A percentile compares a stretch with the other conserved stretches of the same genome.
phyloP scores from a whole-genome alignment of 768 basidiomycete species.

The Mycena vitilis region DNA sequence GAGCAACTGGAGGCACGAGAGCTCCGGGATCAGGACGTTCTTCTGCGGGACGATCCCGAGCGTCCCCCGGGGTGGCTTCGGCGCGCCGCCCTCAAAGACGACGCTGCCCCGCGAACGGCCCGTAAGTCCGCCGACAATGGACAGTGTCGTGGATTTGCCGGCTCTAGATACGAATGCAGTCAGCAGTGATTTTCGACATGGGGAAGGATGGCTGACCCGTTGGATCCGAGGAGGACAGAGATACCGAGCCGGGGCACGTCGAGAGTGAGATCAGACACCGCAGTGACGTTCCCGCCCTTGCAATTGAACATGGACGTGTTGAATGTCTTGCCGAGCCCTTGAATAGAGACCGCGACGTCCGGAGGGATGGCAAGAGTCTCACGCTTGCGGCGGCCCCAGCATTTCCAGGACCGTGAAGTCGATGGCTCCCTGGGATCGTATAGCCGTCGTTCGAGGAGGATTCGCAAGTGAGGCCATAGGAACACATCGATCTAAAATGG shows the following conservation, averaged over 20 bases:
- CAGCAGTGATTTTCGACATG: neutral
- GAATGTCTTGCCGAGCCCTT: constrained; percentile 70
- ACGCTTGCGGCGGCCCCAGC: constrained; percentile 48
- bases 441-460: constrained; percentile 66
- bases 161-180: constrained; percentile 56
- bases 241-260: constrained; percentile 80
- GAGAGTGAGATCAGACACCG: constrained; percentile 73
- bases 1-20: constrained; percentile 80
- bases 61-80: constrained; percentile 69
- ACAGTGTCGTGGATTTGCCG: constrained; percentile 81
- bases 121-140: constrained; percentile 72
- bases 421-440: constrained; percentile 67
- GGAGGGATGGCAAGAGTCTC: constrained; percentile 43
- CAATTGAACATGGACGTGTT: constrained; percentile 59
- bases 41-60: constrained; percentile 82
- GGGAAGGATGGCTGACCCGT: constrained; percentile 57
- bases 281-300: constrained; percentile 63
- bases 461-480: constrained; percentile 77
- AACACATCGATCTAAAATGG: constrained; percentile 70
- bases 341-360: constrained; percentile 70
- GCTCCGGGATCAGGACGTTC: constrained; percentile 83
- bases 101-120: constrained; percentile 70
- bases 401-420: constrained; percentile 44
- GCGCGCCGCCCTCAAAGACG: constrained; percentile 62
- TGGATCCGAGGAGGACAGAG: constrained; percentile 82